Evolutionary conservation across 2,329 filamentous ascomycete species (phyloP), one percentile per base, ranked within the genome.

Genomic region (Aspergillus floridensis): DNA sequence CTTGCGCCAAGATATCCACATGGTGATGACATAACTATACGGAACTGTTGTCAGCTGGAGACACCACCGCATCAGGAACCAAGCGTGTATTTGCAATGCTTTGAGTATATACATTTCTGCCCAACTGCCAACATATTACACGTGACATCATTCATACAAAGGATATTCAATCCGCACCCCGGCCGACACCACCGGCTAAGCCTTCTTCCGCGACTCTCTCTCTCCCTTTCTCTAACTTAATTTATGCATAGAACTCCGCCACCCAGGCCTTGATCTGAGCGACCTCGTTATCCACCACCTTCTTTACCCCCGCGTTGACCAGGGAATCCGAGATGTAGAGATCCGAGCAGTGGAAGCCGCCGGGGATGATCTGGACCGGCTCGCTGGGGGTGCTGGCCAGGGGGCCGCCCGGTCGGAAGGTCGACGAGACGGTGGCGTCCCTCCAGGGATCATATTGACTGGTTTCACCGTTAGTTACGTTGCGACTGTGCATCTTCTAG

Each of bases 381-480:
- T 78, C 77, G 26, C 80, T 67, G 0, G 69, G 26, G 0, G 79
- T 83, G 11, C 79, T 79, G 57, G 71, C 14, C 16, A 86, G 69
- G 1, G 84, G 83, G 0, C 86, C 85, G 5, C 79, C 82, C 0
- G 84, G 83, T 21, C 84, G 77, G 67, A 80, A 80, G 26, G 79
- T 75, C 19, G 82, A 83, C 0, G 79, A 81, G 0, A 87, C 79
- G 4, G 80, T 80, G 0, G 81, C 78, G 4, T 82, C 79, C 35
- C 80, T 77, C 86, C 85, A 88, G 5, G 85, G 86, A 68, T 88
- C 86, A 57, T 76, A 83, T 70, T 85, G 77, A 48, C 82, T 71
- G 35, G 38, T 38, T 49, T 35, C 19, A 53, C 4, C 44, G 22
- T 53, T 31, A 57, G 14, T 26, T 21, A 22, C 46, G 10, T 12